Base-by-base conservation (phyloP, 2,329 filamentous ascomycete genomes). In the Apiospora aurea region DNA sequence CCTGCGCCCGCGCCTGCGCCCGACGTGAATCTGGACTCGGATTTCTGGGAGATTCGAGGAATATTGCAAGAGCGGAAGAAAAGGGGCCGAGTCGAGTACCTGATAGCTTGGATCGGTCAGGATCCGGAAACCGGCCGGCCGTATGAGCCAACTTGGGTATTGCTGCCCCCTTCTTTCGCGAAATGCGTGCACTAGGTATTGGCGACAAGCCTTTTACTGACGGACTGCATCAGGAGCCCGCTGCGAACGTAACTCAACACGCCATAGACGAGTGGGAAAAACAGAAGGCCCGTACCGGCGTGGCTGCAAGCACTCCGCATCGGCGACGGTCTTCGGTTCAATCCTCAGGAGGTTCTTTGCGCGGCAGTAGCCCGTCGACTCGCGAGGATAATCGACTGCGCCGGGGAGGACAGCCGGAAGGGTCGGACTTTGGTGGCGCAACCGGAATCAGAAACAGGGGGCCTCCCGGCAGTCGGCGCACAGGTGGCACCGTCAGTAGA, bases 101-200 rank as follows among this genome's bases (percentile, higher is more conserved):
- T 83, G 3, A 85, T 91, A 70, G 85, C 90, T 76, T 91, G 90
- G 90, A 85, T 83, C 67, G 84, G 87, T 72, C 80, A 72, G 16
- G 78, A 90, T 76, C 80, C 83, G n/a, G 73, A 75, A 2, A 88
- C 87, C 51, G 87, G 86, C 24, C 77, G 85, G 73, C 72, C 74
- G 1, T 91, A 85, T 76, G 71, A 79, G 3, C 85, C 85, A 13
- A 86, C 81, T 67, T 91, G 90, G 90, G 88, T 86, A 82, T 46
- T 80, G 16, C 41, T 34, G 21, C 21, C 43, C 43, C 34, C 34
- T 41, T 64, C 34, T 18, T 64, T 64, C 34, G 18, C 57, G 26
- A n/a, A 5, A 64, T 64, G 21, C 34, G 21, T 11, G 57, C 57
- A 38, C 57, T n/a, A 3, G 8, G 18, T 21, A 8, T 41, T 4